These are phyloP conservation scores for Daucus carota DNA, from an alignment of 129 eudicot species.

Conservation along the genomic window DNA sequence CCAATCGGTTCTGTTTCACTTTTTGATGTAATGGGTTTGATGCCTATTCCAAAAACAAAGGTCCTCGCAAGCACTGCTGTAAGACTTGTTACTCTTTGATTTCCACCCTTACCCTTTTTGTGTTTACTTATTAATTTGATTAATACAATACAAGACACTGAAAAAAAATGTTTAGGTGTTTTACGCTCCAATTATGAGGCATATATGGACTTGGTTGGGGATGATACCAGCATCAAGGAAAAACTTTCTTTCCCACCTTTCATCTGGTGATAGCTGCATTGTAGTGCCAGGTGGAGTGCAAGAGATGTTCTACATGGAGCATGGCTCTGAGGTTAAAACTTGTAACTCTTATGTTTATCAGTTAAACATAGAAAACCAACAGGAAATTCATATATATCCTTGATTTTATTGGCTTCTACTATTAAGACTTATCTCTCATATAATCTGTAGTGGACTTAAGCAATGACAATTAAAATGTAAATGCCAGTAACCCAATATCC, in stretches of 20 bases:
- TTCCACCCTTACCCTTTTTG: not conserved
- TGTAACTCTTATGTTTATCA: not conserved
- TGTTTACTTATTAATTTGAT: not conserved
- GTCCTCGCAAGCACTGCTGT: conserved; percentile 89
- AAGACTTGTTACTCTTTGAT: conserved; percentile 26
- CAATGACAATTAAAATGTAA: not conserved
- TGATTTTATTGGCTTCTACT: not conserved
- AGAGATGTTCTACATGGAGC: conserved; percentile 73
- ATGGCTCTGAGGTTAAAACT: conserved; percentile 66
- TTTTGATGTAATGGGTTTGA: conserved; percentile 60
- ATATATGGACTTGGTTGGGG: conserved; percentile 93
- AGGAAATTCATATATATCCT: not conserved
- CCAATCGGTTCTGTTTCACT: conserved; percentile 72
- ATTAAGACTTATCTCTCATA: not conserved
- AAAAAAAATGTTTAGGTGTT: conserved; percentile 41
- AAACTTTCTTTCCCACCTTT: conserved; percentile 49
- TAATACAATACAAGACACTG: not conserved
- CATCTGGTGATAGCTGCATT: conserved; percentile 68
- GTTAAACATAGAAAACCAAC: not conserved
- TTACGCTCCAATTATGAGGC: conserved; percentile 78
- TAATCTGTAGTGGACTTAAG: not conserved
- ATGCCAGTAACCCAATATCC: not conserved
- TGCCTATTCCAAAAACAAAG: conserved; percentile 69
- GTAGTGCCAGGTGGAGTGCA: conserved; percentile 91
- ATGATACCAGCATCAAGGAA: conserved; percentile 57